Conservation (phyloP, 805 yeast species). For the Candida schatavii region DNA sequence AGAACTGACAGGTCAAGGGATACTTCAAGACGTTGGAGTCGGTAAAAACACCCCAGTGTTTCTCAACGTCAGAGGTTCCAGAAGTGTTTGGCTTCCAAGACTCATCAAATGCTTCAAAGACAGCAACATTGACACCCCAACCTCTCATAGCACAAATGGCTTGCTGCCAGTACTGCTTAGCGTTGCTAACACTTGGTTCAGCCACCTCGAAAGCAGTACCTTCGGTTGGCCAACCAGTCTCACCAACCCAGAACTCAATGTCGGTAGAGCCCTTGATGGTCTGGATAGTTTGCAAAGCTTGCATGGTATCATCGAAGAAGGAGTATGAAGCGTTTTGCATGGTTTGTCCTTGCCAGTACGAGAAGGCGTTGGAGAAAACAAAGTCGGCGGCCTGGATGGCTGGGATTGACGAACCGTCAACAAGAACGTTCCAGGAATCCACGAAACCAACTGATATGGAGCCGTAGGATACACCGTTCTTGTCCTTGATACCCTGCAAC, state of each 20-base stretch:
- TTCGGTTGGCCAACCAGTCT: conserved; percentile 94
- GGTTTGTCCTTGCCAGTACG: conserved; percentile 98
- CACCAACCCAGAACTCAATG: conserved; percentile 92
- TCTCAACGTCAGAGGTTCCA: conserved; percentile 82
- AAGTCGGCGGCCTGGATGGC: conserved; percentile 82
- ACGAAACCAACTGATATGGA: conserved; percentile 84
- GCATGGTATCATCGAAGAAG: conserved; percentile 96
- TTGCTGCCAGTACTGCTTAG: conserved; percentile 78
- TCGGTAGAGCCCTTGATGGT: conserved; percentile 82
- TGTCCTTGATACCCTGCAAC: conserved; percentile 63
- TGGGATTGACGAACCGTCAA: conserved; percentile 68
- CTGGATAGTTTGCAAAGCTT: conserved; percentile 88
- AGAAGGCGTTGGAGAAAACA: conserved; percentile 91
- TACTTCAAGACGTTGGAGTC: conserved; percentile 41
- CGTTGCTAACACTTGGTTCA: conserved; percentile 69
- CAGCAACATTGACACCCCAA: conserved; percentile 92
- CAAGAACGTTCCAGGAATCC: conserved; percentile 92
- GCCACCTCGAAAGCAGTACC: conserved; percentile 73
- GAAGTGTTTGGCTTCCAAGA: conserved; percentile 93
- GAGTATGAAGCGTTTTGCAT: conserved; percentile 81
- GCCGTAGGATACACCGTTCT: conserved; percentile 73
- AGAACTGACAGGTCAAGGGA: conserved; percentile 34
- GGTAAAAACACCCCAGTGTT: conserved; percentile 92
- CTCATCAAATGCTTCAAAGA: conserved; percentile 94
- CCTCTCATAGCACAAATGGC: conserved; percentile 92